Evolutionary conservation across 768 basidiomycete genomes (phyloP), one percentile per base, ranked within the genome.

Genomic region (Podaxis sp.): DNA sequence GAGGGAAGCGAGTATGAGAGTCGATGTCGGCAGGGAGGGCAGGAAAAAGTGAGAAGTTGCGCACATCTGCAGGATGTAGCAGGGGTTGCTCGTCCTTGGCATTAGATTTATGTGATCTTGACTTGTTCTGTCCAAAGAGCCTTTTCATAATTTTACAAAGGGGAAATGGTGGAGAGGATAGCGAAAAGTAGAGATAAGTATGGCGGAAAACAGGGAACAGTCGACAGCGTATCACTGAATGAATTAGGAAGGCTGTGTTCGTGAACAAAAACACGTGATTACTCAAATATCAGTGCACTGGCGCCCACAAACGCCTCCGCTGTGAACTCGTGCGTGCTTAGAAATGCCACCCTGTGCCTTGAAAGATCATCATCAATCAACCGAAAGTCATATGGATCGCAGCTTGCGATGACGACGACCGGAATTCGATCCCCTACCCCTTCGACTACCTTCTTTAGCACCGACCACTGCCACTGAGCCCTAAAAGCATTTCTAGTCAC

Each of bases 241-340:
- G 54, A 50, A 65, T 60, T 59, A 50, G 60, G 60, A 53, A 59
- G 60, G 54, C 59, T 60, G 59, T 60, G 59, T 40, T 38, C 52
- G 46, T 55, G 4, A 56, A 28, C 10, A 20, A 46, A 8, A 1
- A 12, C 51, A 60, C 51, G 51, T 54, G 59, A 60, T 50, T 10
- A 57, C 12, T 80, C 79, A 66, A 86, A 80, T 2, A 87, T 70
- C 28, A 82, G 76, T 0, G 66, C 71, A 1, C 72, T 76, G 3
- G 79, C 81, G 0, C 78, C 77, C 38, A 76, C 78, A 64, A 89
- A 69, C 5, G 83, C 88, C 0, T 77, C 72, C 0, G 70, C 65
- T 1, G 87, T 89, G 63, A 83, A 86, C 70, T 90, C 88, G 69
- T 85, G 88, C 48, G 83, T 84, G 17, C 77, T 81, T 2, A 89